Evolutionary conservation across 495 filamentous ascomycete species (phyloP), one percentile per base, ranked within the genome.

Genomic region (Durotheca rogersii): DNA sequence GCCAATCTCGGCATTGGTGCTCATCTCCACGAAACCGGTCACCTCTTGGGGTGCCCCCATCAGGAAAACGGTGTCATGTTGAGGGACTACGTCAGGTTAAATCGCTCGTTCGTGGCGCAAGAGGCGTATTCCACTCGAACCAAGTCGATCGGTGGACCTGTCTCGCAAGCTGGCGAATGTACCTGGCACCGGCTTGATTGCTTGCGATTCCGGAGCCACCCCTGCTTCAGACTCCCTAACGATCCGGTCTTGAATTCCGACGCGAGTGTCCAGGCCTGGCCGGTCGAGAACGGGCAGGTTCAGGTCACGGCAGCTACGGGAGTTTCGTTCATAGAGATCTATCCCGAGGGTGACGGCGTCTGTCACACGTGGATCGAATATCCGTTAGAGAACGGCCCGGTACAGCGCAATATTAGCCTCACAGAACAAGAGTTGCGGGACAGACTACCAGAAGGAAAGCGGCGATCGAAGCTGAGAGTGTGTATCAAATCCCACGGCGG

Each of bases 1-100:
- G 89, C 89, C 6, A 92, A 91, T 58, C 80, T 95, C 50, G 90
- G 90, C 35, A 94, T 96, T 56, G 90, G 91, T 6, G 90, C 90
- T 18, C 90, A 95, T 70, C 69, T 96, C 9, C 91, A 94, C 61
- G 90, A 95, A 67, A 82, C 82, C 0, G 91, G 91, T 2, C 91
- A 94, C 68, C 67, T 92, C 14, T 84, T 96, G 53, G 90, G 91
- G 33, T 90, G 86, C 53, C 89, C 91, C 6, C 89, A 93, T 63
- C 89, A 88, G 60, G 89, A 90, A 49, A 86, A 72, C 29, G 91
- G 91, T 6, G 77, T 96, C 47, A 96, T 96, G 91, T 73, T 87
- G 11, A 78, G 88, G 41, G 91, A 94, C 61, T 96, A 92, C 65
- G 81, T 88, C 12, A 82, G 74, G 6, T 67, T 96, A 1, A 91